phyloP scores from a whole-genome alignment of 2,329 filamentous ascomycete species.

The Claviceps arundinis region DNA sequence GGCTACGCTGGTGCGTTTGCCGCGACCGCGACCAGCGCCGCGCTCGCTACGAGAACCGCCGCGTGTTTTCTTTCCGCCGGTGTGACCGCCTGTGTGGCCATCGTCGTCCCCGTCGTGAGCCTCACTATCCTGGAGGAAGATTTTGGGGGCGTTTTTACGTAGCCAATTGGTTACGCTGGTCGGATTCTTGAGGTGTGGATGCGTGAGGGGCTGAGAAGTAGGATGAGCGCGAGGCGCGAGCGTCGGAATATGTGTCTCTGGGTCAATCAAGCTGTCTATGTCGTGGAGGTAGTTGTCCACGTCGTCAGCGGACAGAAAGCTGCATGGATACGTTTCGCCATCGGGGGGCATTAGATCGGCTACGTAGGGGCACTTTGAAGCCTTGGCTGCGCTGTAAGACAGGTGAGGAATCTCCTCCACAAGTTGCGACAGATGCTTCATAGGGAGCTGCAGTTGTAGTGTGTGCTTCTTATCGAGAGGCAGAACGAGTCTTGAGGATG shows the following conservation, averaged over 20 bases:
- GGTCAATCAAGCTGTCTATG: constrained; percentile 39
- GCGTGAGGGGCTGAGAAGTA: constrained; percentile 22
- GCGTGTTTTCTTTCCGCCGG: constrained; percentile 19
- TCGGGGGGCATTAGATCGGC: constrained; percentile 36
- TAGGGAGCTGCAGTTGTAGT: constrained; percentile 27
- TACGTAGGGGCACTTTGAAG: constrained; percentile 47
- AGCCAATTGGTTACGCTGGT: constrained; percentile 96
- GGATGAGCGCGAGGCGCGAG: constrained; percentile 37
- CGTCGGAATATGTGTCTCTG: constrained; percentile 31
- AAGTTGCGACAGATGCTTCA: constrained; percentile 37
- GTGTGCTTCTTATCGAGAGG: constrained; percentile 21
- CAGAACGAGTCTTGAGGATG: constrained; percentile 22
- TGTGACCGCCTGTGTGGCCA: constrained; percentile 16
- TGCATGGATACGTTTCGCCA: constrained; percentile 42
- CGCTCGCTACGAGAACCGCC: constrained; percentile 16
- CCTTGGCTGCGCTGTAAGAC: constrained; percentile 39
- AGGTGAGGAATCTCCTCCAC: constrained; percentile 39
- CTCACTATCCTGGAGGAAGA: constrained; percentile 64
- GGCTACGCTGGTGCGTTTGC: constrained; percentile 20
- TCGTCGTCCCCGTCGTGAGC: constrained; percentile 26
- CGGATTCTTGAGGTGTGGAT: constrained; percentile 50
- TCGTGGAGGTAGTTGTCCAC: constrained; percentile 61
- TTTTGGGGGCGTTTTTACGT: constrained; percentile 67
- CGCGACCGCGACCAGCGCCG: constrained; percentile 19
- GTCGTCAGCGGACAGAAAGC: constrained; percentile 56